phyloP scores from a whole-genome alignment of 371 early-diverging fungal genomes.

The Actinomucor elegans region DNA sequence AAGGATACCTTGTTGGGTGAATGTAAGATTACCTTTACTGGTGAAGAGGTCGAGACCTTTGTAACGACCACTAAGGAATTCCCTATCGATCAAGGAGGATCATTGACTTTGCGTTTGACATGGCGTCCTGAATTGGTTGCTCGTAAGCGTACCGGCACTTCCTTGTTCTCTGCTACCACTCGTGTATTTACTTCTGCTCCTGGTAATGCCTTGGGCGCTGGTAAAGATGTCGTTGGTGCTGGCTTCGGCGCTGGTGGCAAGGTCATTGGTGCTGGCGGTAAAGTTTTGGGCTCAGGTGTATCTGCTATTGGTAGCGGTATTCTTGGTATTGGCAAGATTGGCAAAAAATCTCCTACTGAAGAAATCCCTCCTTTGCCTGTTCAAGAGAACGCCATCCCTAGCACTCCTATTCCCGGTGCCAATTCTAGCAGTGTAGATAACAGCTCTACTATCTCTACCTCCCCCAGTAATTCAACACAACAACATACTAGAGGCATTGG shows the following conservation, averaged over 20 bases:
- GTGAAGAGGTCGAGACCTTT: constrained; percentile 38
- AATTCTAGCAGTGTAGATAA: neutral
- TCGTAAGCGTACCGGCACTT: constrained; percentile 39
- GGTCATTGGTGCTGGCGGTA: constrained; percentile 40
- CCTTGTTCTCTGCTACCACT: constrained; percentile 43
- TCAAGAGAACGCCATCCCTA: neutral
- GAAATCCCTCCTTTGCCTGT: neutral
- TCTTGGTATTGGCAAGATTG: constrained; percentile 34
- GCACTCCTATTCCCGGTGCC: neutral
- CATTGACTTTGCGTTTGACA: constrained; percentile 34
- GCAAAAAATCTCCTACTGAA: constrained; percentile 16
- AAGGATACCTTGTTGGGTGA: constrained; percentile 58
- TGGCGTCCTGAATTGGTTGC: constrained; percentile 52
- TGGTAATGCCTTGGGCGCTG: constrained; percentile 39
- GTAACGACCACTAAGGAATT: constrained; percentile 36
- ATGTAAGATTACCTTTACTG: constrained; percentile 30
- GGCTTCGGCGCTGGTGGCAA: constrained; percentile 42
- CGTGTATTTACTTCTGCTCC: constrained; percentile 43
- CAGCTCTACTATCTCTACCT: constrained; percentile 6
- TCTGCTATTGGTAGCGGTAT: constrained; percentile 37
- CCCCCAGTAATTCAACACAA: constrained; percentile 15
- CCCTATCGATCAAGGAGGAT: constrained; percentile 19
- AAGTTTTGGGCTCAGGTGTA: constrained; percentile 39
- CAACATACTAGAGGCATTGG: constrained; percentile 5
- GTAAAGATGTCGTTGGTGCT: constrained; percentile 37